Base-by-base conservation (phyloP, 345 rosid genomes). In the Kandelia obovata region DNA sequence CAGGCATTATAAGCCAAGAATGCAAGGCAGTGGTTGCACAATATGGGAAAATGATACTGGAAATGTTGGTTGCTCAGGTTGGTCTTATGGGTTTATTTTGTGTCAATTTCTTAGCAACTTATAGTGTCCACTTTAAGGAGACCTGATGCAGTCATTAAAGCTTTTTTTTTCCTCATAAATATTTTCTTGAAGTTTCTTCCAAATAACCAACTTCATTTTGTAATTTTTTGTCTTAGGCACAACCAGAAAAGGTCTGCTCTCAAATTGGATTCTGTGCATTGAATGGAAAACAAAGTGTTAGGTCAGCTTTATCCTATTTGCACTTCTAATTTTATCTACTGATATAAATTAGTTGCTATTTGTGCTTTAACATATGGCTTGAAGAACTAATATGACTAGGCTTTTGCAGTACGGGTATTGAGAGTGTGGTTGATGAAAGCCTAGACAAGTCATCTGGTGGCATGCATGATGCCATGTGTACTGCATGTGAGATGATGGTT, bases 401-500 rank as follows among this genome's bases (percentile, higher is more conserved):
- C 52, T 20, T 7, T 62, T 51, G 13, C 72, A 77, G 80, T 32
- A 59, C 62, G 68, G 69, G 52, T 57, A 72, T 77, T 63, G 72
- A 77, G 66, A 77, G 62, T 8, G 70, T 72, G 61, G 80, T 77
- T 62, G 75, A 72, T 34, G 53, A 71, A 57, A 56, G 37, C 55
- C n/a, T 2, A 19, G 66, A 67, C 19, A 35, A 19, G 26, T 30
- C 67, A n/a, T 61, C 67, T 15, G 71, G 32, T 61, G 79, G 74
- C 30, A 8, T 68, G 61, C 58, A 58, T 57, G 69, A 72, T 64
- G 71, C 71, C 53, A 28, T 53, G 37, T 77, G 81, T 23, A 53
- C 77, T 64, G 81, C 74, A 28, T 73, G 81, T 65, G 81, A 77
- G 69, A 77, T 77, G 81, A 65, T 69, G 67, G 77, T 73, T 17